Conservation (phyloP, 768 basidiomycete species). For the Rhizopogon vinicolor region DNA sequence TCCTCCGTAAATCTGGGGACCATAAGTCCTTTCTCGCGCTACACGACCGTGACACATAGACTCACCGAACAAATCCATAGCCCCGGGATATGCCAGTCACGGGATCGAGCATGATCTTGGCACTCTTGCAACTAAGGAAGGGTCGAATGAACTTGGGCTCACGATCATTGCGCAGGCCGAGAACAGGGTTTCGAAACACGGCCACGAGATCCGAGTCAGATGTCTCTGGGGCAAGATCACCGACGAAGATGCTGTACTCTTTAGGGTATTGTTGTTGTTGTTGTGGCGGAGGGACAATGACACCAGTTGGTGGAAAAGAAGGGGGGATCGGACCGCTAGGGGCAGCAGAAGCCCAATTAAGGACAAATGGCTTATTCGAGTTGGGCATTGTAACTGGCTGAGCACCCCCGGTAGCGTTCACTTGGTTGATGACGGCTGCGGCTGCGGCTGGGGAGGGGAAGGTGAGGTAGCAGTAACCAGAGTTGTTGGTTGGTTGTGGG, state of each 20-base stretch:
- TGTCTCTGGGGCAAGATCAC: slow-evolving; percentile 88
- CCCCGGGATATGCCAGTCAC: slow-evolving; percentile 85
- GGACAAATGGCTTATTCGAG: slow-evolving; percentile 73
- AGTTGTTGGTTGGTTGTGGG: slow-evolving; percentile 68
- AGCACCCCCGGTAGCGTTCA: slow-evolving; percentile 42
- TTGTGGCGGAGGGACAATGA: slow-evolving; percentile 26
- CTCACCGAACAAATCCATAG: slow-evolving; percentile 88
- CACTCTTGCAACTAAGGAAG: slow-evolving; percentile 90
- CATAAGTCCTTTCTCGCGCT: neutral
- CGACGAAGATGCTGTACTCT: slow-evolving; percentile 94
- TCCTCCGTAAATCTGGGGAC: slow-evolving; percentile 75
- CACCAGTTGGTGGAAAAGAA: slow-evolving; percentile 23
- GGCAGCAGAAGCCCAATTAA: slow-evolving; percentile 66
- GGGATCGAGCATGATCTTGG: slow-evolving; percentile 93
- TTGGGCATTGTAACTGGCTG: slow-evolving; percentile 75
- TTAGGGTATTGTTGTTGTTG: slow-evolving; percentile 65
- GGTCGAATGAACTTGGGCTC: slow-evolving; percentile 87
- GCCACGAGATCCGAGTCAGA: slow-evolving; percentile 95
- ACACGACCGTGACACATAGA: slow-evolving; percentile 1
- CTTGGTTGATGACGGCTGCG: slow-evolving; percentile 64
- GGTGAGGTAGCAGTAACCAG: slow-evolving; percentile 84
- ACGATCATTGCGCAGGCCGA: slow-evolving; percentile 79
- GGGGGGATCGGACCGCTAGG: slow-evolving; percentile 31
- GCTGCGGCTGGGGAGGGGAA: slow-evolving; percentile 72
- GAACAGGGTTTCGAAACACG: slow-evolving; percentile 85